Conservation (phyloP, 495 filamentous ascomycete species). For the Hyaloscypha hepaticicola region DNA sequence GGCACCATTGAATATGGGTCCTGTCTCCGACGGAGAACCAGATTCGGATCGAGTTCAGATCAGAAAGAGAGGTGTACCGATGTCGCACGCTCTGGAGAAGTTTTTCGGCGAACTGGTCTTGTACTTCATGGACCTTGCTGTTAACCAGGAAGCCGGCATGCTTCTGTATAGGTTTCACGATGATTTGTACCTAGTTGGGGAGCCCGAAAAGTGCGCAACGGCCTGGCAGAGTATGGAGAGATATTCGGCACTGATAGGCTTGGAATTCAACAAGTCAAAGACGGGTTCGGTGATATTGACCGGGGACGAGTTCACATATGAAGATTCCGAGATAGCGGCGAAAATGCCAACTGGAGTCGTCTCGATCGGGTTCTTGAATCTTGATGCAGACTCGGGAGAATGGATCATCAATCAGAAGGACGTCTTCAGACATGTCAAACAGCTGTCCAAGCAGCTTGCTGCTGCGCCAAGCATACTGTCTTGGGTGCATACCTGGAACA, state of each 20-base stretch:
- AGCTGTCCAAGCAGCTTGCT: constrained; percentile 58
- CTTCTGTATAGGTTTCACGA: constrained; percentile 66
- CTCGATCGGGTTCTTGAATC: constrained; percentile 60
- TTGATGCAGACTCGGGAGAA: constrained; percentile 51
- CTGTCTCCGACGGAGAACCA: constrained; percentile 46
- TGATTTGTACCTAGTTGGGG: constrained; percentile 70
- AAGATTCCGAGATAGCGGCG: constrained; percentile 27
- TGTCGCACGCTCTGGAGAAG: constrained; percentile 60
- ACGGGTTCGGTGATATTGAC: constrained; percentile 56
- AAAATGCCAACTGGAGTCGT: constrained; percentile 57
- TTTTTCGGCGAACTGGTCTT: constrained; percentile 61
- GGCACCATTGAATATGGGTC: constrained; percentile 57
- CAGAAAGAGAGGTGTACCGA: constrained; percentile 59
- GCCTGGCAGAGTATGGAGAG: constrained; percentile 60
- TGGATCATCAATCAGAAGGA: constrained; percentile 62
- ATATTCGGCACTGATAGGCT: constrained; percentile 55
- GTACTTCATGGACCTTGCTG: constrained; percentile 65
- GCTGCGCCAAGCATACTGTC: constrained; percentile 55
- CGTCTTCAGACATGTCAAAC: constrained; percentile 61
- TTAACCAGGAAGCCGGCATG: constrained; percentile 58
- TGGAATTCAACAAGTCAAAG: constrained; percentile 60
- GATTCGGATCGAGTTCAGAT: constrained; percentile 32
- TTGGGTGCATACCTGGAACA: constrained; percentile 68
- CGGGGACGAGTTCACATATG: constrained; percentile 18
- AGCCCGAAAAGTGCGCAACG: constrained; percentile 49